A percentile compares a stretch with the other conserved stretches of the same genome.
Conservation (phyloP, 331 rosid species). For the Spiraea crenata region DNA sequence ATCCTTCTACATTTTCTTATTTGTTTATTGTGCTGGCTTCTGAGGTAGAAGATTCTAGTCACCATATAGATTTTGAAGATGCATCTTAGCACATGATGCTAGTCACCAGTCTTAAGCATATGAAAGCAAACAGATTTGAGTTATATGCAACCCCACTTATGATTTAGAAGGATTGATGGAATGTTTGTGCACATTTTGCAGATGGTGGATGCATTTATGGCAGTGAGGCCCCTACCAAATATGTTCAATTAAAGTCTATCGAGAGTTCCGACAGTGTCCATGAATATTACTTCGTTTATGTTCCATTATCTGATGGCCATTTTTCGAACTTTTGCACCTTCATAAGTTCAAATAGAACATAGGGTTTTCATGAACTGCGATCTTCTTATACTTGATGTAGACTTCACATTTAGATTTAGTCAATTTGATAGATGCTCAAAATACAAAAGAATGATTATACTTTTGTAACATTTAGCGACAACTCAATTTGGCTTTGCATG, state of each 20-base stretch:
- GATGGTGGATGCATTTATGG: slow-evolving; percentile 99
- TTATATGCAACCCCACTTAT: background rate
- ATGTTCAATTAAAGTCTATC: slow-evolving; percentile 61
- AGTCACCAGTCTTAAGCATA: too few relatives aligned
- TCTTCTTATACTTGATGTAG: background rate
- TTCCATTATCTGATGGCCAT: background rate
- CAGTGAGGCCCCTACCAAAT: slow-evolving; percentile 82
- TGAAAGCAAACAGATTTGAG: background rate
- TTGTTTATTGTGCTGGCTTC: too few relatives aligned
- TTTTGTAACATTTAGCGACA: background rate
- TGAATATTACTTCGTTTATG: background rate
- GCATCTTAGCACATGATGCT: background rate
- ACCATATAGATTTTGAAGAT: background rate
- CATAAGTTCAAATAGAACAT: too few relatives aligned
- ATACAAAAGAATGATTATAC: background rate
- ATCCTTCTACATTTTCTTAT: too few relatives aligned
- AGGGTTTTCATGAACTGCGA: too few relatives aligned
- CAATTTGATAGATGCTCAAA: background rate
- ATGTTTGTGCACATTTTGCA: slow-evolving; percentile 18
- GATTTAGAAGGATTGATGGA: background rate
- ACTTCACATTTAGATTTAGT: background rate
- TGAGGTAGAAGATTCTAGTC: too few relatives aligned
- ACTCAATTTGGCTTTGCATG: background rate
- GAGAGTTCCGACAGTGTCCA: background rate
- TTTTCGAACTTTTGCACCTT: background rate